A percentile compares a stretch with the other conserved stretches of the same genome.
These are phyloP conservation scores for Ceratobasidium sp. DNA, from an alignment of 1,284 basidiomycete genomes.

Conservation along the genomic window DNA sequence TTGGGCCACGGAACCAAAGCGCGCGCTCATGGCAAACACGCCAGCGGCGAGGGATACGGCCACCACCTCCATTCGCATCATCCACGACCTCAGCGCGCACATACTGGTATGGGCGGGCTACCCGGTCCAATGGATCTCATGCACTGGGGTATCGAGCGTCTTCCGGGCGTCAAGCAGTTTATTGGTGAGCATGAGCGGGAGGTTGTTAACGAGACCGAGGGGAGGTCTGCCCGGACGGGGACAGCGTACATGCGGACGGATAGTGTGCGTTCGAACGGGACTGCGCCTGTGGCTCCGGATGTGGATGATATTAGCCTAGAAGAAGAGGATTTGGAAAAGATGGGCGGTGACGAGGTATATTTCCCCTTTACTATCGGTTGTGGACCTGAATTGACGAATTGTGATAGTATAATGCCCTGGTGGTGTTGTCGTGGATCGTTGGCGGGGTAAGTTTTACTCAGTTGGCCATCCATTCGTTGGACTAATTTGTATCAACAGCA, in stretches of 20 bases:
- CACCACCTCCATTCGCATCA: background rate
- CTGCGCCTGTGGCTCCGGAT: background rate
- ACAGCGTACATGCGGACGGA: conserved; percentile 16
- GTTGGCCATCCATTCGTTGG: background rate
- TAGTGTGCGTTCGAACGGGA: background rate
- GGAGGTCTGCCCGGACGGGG: background rate
- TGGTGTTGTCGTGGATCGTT: conserved; percentile 33
- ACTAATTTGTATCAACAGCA: background rate
- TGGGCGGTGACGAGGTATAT: conserved; percentile 35
- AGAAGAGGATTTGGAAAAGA: conserved; percentile 26
- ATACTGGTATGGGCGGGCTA: conserved; percentile 20
- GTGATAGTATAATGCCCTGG: conserved; percentile 23
- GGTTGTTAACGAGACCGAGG: conserved; percentile 28
- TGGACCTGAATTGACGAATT: background rate
- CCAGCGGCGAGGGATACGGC: background rate
- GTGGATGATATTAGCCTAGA: conserved; percentile 26
- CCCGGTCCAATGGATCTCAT: conserved; percentile 15
- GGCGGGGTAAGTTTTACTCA: conserved; percentile 14
- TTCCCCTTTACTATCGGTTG: background rate
- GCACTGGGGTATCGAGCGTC: conserved; percentile 18
- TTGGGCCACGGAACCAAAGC: background rate
- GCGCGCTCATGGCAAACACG: conserved; percentile 3
- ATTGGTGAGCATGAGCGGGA: conserved; percentile 22
- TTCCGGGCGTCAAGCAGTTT: conserved; percentile 12
- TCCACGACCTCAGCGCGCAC: background rate